These are phyloP conservation scores for Trametes maxima DNA, from an alignment of 768 basidiomycete species.

Conservation along the genomic window DNA sequence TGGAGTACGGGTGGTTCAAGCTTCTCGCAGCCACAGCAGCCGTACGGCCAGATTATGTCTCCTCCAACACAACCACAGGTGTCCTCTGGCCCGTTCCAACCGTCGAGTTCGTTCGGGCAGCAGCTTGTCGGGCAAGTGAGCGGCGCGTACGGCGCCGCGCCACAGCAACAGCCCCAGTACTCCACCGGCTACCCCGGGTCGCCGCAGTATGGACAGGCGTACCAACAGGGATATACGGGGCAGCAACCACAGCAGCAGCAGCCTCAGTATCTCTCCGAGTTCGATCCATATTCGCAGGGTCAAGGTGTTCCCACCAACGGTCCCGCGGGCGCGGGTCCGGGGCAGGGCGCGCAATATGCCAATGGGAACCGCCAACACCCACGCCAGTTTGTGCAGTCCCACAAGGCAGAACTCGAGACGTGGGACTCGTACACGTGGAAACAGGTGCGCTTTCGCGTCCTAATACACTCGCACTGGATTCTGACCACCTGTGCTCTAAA, in stretches of 20 bases:
- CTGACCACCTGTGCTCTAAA: too few relatives aligned
- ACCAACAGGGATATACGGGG: slow-evolving; percentile 27
- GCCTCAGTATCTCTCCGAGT: slow-evolving; percentile 39
- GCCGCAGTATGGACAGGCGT: slow-evolving; percentile 26
- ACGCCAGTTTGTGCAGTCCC: slow-evolving; percentile 62
- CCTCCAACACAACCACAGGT: slow-evolving; percentile 35
- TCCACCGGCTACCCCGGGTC: slow-evolving; percentile 34
- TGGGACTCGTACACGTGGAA: slow-evolving; percentile 78
- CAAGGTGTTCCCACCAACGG: slow-evolving; percentile 7
- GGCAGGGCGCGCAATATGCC: slow-evolving; percentile 30
- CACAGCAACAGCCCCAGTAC: slow-evolving; percentile 32
- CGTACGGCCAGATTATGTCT: slow-evolving; percentile 9
- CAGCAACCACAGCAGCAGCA: slow-evolving; percentile 29
- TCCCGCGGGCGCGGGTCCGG: slow-evolving; percentile 1
- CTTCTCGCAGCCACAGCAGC: slow-evolving; percentile 29
- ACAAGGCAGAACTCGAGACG: slow-evolving; percentile 68
- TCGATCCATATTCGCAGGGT: slow-evolving; percentile 40
- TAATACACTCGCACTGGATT: neutral
- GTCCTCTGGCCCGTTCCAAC: slow-evolving; percentile 46
- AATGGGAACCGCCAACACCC: slow-evolving; percentile 56
- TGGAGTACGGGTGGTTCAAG: slow-evolving; percentile 18
- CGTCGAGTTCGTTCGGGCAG: slow-evolving; percentile 58
- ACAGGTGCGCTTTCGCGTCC: slow-evolving; percentile 39
- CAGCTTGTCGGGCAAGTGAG: slow-evolving; percentile 43
- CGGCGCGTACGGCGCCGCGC: slow-evolving; percentile 23